Base-by-base conservation (phyloP, 2,329 filamentous ascomycete genomes). In the Sphaerulina vaccinii region DNA sequence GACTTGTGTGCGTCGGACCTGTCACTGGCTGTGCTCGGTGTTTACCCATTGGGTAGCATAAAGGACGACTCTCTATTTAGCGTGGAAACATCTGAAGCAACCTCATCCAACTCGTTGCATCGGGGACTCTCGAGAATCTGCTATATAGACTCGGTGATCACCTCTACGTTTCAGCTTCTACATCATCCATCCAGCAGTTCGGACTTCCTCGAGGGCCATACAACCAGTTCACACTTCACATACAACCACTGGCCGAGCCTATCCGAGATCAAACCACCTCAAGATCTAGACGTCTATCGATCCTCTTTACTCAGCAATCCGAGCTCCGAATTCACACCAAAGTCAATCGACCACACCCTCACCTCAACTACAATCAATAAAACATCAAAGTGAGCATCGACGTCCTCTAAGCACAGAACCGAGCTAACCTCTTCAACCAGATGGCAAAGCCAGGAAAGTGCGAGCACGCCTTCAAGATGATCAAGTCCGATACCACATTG, bases 401-500 rank as follows among this genome's bases (percentile, higher is more conserved):
- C 8, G 3, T 5, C 15, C 27, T 35, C 15, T 5, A 15, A 6
- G 6, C 22, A 11, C 10, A 13, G 11, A 13, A 18, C 32, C 18
- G 2, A 16, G 10, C 47, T 49, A 32, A 42, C 21, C 40, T 8
- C 2, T 4, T 6, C 15, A 11, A 21, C n/a, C 56, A 55, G 62
- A 78, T 78, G 75, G 75, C 75, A 51, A 72, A 72, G 52, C 70
- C 75, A 22, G 73, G 70, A 49, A 73, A 66, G 63, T 79, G 76
- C 69, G 65, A 72, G 42, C 76, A 79, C 62, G 62, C 62, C 32
- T 79, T 76, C 71, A 72, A 73, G 58, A 69, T 76, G 64, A 75
- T 78, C 71, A 78, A 78, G 62, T 76, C 74, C 18, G 74, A 77
- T 63, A 77, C 73, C 11, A 76, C 73, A 3, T 66, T 78, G 56